phyloP scores from a whole-genome alignment of 2,329 filamentous ascomycete species.

The Alternaria viburni region DNA sequence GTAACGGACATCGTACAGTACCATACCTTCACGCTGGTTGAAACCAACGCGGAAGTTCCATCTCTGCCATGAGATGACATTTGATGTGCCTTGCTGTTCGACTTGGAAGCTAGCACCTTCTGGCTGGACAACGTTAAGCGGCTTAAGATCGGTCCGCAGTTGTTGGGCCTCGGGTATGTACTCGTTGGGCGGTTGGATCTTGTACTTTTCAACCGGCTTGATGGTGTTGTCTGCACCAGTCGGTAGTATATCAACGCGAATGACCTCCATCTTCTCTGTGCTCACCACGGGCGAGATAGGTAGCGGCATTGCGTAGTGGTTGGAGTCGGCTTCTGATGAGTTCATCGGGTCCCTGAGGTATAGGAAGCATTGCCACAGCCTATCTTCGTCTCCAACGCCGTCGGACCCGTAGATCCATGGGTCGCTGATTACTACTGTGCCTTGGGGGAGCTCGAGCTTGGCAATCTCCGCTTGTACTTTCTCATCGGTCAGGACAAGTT shows the following conservation, averaged over 20 bases:
- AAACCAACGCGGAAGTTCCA: slow-evolving; percentile 74
- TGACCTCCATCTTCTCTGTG: slow-evolving; percentile 66
- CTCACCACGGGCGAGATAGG: slow-evolving; percentile 72
- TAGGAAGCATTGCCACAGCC: slow-evolving; percentile 68
- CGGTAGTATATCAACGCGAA: slow-evolving; percentile 72
- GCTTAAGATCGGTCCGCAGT: slow-evolving; percentile 67
- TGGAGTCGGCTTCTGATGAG: slow-evolving; percentile 65
- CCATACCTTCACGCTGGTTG: slow-evolving; percentile 72
- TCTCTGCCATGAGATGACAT: slow-evolving; percentile 69
- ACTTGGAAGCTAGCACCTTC: slow-evolving; percentile 68
- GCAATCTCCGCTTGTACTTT: slow-evolving; percentile 64
- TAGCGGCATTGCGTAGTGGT: slow-evolving; percentile 72
- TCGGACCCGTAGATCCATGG: slow-evolving; percentile 73
- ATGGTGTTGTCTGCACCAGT: slow-evolving; percentile 68
- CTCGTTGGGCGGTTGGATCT: slow-evolving; percentile 66
- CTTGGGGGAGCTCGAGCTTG: slow-evolving; percentile 64
- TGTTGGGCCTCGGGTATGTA: slow-evolving; percentile 69
- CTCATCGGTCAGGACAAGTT: slow-evolving; percentile 61
- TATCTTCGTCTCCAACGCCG: slow-evolving; percentile 56
- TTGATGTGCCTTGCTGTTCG: slow-evolving; percentile 59
- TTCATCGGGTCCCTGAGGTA: slow-evolving; percentile 70
- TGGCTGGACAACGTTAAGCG: slow-evolving; percentile 68
- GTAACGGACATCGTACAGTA: slow-evolving; percentile 71
- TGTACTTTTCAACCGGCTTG: slow-evolving; percentile 63
- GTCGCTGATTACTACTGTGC: slow-evolving; percentile 63